Evolutionary conservation across 176 grass and related monocot genomes (phyloP).

Genomic region (Avena eriantha): DNA sequence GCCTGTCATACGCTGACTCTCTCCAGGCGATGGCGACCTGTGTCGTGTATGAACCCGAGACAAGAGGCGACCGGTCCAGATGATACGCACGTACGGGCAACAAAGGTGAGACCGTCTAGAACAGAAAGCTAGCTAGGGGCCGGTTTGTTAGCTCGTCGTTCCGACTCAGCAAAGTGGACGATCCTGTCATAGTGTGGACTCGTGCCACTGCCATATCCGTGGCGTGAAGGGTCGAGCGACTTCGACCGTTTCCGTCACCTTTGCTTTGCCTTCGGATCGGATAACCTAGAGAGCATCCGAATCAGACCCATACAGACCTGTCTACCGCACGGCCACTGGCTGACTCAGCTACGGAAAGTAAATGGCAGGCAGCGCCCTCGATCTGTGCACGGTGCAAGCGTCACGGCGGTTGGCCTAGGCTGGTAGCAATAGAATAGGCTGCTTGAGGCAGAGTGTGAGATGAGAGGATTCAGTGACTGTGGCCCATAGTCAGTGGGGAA

Average conservation of each 20-base stretch:
- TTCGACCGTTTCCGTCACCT: neutral
- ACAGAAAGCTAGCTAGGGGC: neutral
- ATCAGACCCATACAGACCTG: neutral
- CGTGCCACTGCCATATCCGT: neutral
- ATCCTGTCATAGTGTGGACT: neutral
- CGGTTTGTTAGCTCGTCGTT: neutral
- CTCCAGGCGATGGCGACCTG: neutral
- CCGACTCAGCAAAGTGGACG: constrained; percentile 11
- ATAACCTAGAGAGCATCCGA: neutral
- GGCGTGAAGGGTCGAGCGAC: neutral
- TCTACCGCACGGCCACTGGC: neutral
- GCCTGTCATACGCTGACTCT: neutral
- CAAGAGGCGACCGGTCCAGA: no score
- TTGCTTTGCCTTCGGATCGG: neutral
- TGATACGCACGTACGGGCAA: constrained; percentile 26
- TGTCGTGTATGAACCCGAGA: neutral
- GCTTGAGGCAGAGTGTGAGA: neutral
- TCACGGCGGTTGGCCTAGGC: neutral
- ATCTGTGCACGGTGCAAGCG: neutral
- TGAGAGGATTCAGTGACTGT: no score
- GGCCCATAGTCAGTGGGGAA: no score
- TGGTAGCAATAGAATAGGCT: neutral
- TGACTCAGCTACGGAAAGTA: neutral
- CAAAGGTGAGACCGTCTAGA: constrained; percentile 18
- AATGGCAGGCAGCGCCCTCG: neutral